Evolutionary conservation across 495 filamentous ascomycete species (phyloP).

Genomic region (Tetracladium marchalianum): DNA sequence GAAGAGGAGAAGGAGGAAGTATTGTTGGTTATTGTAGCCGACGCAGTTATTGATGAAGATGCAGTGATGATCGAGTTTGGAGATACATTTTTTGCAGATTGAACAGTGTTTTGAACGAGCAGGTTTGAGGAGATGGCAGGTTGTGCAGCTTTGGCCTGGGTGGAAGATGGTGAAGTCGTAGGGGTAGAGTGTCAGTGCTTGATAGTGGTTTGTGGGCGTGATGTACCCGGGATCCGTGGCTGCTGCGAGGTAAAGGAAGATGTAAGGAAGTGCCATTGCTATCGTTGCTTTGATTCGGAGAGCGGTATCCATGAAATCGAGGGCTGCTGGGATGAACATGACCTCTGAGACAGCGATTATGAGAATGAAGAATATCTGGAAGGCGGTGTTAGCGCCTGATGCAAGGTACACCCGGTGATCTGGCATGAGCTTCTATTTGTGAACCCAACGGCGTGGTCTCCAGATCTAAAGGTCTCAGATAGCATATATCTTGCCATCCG

Average conservation of each 20-base stretch:
- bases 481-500: neutral
- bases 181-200: conserved; percentile 70
- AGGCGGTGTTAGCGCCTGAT: neutral
- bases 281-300: conserved; percentile 26
- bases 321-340: conserved; percentile 57
- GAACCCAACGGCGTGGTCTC: no score
- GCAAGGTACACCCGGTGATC: neutral
- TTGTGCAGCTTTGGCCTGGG: conserved; percentile 58
- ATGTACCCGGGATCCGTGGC: conserved; percentile 59
- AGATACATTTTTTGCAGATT: conserved; percentile 75
- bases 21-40: conserved; percentile 73
- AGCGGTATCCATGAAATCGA: conserved; percentile 41
- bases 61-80: conserved; percentile 84
- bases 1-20: conserved; percentile 68
- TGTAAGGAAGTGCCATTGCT: conserved; percentile 52
- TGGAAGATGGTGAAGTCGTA: conserved; percentile 85
- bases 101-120: conserved; percentile 93
- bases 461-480: neutral
- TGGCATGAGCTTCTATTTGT: no score
- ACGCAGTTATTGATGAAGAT: conserved; percentile 96
- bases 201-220: conserved; percentile 52
- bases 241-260: conserved; percentile 70
- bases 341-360: conserved; percentile 50
- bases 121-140: conserved; percentile 72
- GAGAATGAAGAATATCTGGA: conserved; percentile 60